Evolutionary conservation across 2,329 filamentous ascomycete genomes (phyloP).

Genomic region (Penicillium sp.): DNA sequence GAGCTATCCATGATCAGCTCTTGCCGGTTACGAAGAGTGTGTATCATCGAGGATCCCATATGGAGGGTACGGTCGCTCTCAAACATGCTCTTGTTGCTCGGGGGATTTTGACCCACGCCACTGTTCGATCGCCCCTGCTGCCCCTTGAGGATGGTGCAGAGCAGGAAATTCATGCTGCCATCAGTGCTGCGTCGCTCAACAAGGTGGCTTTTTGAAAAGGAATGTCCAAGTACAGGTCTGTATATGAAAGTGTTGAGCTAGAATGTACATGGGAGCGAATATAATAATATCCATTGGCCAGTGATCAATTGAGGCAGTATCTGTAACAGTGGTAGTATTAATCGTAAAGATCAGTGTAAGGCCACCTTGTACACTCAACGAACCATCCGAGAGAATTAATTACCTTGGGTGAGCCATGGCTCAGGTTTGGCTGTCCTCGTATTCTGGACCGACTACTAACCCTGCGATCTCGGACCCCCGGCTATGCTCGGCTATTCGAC

Average conservation of each 20-base stretch:
- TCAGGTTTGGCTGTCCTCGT: no score
- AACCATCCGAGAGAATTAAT: no score
- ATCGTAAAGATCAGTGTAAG: no score
- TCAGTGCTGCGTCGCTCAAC: slow-evolving; percentile 7
- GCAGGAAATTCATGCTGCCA: slow-evolving; percentile 15
- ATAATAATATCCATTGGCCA: no score
- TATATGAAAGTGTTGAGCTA: no score
- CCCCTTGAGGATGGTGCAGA: slow-evolving; percentile 20
- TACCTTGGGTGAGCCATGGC: no score
- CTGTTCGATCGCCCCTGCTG: slow-evolving; percentile 43
- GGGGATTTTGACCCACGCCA: slow-evolving; percentile 44
- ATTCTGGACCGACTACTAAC: no score
- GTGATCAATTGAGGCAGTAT: no score
- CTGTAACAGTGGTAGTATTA: no score
- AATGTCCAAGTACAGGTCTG: no score
- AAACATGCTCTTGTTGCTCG: slow-evolving; percentile 47
- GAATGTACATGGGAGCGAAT: no score
- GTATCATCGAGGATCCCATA: slow-evolving; percentile 48
- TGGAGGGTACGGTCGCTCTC: slow-evolving; percentile 47
- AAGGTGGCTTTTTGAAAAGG: slow-evolving; percentile 8
- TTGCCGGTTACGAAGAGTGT: slow-evolving; percentile 47
- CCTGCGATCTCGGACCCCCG: background rate
- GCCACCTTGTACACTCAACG: no score
- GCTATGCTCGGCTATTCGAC: background rate
- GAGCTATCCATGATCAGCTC: slow-evolving; percentile 44